Evolutionary conservation across 2,329 filamentous ascomycete genomes (phyloP).

Genomic region (Aspergillus puulaauensis): DNA sequence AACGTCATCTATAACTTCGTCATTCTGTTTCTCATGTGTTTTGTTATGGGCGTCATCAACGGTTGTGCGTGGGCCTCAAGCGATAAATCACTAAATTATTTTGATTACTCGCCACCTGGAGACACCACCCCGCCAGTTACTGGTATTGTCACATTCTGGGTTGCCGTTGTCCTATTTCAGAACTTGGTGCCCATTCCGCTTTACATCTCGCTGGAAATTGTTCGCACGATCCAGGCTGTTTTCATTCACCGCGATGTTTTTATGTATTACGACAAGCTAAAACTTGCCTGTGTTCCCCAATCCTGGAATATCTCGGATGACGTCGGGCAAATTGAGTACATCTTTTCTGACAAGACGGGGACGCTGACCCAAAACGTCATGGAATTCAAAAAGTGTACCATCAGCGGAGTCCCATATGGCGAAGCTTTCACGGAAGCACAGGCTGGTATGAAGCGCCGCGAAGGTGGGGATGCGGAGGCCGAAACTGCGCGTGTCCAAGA

Average conservation of each 20-base stretch:
- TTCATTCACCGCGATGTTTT: constrained; percentile 96
- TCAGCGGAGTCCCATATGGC: constrained; percentile 94
- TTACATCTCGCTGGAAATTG: constrained; percentile 95
- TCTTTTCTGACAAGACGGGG: constrained; percentile 94
- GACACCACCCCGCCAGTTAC: constrained; percentile 72
- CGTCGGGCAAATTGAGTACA: constrained; percentile 96
- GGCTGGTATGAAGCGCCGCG: constrained; percentile 88
- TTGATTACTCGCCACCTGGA: constrained; percentile 71
- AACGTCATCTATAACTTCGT: constrained; percentile 97
- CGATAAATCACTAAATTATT: constrained; percentile 73
- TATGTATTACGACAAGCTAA: constrained; percentile 96
- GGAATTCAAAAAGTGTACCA: constrained; percentile 98
- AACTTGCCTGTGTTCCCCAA: constrained; percentile 94
- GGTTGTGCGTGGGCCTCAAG: constrained; percentile 76
- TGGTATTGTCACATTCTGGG: constrained; percentile 97
- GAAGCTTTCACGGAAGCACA: constrained; percentile 98
- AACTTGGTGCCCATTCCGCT: constrained; percentile 98
- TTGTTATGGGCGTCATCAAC: constrained; percentile 80
- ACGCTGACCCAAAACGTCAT: constrained; percentile 90
- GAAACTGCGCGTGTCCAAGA: constrained; percentile 70
- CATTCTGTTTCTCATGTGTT: constrained; percentile 84
- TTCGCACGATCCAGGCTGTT: constrained; percentile 86
- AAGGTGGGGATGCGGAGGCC: constrained; percentile 81
- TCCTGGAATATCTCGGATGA: constrained; percentile 99
- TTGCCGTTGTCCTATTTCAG: constrained; percentile 93